Evolutionary conservation across 257 asterid genomes (phyloP).

Genomic region (Leptodermis oblonga): DNA sequence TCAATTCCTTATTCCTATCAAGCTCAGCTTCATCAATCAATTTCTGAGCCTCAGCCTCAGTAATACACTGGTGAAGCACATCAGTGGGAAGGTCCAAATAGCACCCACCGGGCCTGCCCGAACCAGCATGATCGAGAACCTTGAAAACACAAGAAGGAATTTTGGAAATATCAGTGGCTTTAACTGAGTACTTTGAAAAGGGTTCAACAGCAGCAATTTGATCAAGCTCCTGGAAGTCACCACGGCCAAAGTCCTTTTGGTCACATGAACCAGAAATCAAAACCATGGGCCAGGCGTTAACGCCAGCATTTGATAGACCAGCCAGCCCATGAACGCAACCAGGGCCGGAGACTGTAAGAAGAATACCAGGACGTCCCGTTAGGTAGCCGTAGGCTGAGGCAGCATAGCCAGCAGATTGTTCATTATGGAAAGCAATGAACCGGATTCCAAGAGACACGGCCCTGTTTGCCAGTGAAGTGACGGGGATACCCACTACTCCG

Average conservation of each 20-base stretch:
- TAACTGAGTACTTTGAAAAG: neutral
- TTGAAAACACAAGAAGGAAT: neutral
- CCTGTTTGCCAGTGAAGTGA: slow-evolving; percentile 2
- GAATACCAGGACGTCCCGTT: slow-evolving; percentile 3
- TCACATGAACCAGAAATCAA: neutral
- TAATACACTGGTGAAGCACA: slow-evolving; percentile 3
- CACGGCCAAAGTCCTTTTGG: slow-evolving; percentile 2
- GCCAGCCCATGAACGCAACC: slow-evolving; percentile 1
- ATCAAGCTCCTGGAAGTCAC: slow-evolving; percentile 6
- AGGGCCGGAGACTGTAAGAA: slow-evolving; percentile 2
- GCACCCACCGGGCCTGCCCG: slow-evolving; percentile 1
- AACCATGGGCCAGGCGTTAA: slow-evolving; percentile 4
- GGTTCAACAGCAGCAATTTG: slow-evolving; percentile 2
- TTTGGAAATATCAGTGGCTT: slow-evolving; percentile 5
- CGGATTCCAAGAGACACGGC: slow-evolving; percentile 3
- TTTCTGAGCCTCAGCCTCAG: neutral
- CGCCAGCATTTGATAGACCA: neutral
- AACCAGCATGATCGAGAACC: slow-evolving; percentile 1
- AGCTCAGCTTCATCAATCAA: slow-evolving; percentile 2
- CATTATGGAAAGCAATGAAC: slow-evolving; percentile 5
- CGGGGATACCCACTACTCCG: slow-evolving; percentile 3
- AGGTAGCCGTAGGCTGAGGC: slow-evolving; percentile 5
- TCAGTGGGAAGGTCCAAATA: neutral
- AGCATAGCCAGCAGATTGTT: slow-evolving; percentile 1
- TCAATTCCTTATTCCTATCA: neutral